Conservation (phyloP, 2,329 filamentous ascomycete species). For the Mycosphaerella sp. region DNA sequence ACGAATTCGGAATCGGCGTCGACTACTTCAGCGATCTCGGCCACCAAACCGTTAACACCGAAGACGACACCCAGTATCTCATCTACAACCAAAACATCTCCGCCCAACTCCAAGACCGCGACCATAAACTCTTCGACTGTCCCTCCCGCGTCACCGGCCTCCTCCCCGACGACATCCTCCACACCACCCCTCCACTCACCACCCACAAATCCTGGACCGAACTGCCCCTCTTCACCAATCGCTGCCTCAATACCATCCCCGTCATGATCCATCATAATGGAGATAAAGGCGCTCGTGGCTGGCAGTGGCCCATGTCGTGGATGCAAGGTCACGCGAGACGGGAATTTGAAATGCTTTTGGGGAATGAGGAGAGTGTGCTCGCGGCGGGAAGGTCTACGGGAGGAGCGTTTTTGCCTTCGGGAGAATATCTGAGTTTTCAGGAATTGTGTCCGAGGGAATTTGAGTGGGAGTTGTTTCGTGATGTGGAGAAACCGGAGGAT, state of each 20-base stretch:
- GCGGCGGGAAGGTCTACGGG: conserved; percentile 30
- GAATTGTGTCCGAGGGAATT: conserved; percentile 19
- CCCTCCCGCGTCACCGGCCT: conserved; percentile 5
- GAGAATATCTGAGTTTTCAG: conserved; percentile 29
- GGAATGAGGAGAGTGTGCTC: conserved; percentile 19
- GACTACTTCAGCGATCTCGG: conserved; percentile 27
- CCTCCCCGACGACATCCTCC: conserved; percentile 21
- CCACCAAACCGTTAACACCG: conserved; percentile 23
- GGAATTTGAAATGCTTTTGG: conserved; percentile 25
- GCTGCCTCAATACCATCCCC: conserved; percentile 24
- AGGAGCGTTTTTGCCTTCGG: conserved; percentile 38
- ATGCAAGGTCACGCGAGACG: conserved; percentile 17
- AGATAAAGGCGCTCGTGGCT: conserved; percentile 17
- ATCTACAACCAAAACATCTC: conserved; percentile 9
- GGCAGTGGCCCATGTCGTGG: conserved; percentile 17
- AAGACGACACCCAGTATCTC: conserved; percentile 16
- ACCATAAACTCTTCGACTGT: conserved; percentile 8
- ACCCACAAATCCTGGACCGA: conserved; percentile 16
- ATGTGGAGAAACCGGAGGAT: conserved; percentile 11
- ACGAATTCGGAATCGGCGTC: conserved; percentile 30
- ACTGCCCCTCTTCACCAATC: conserved; percentile 21
- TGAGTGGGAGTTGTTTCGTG: conserved; percentile 20
- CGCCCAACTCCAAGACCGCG: conserved; percentile 13
- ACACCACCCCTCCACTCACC: conserved; percentile 12
- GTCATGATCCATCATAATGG: conserved; percentile 29